A percentile compares a stretch with the other conserved stretches of the same genome.
Evolutionary conservation across 129 eudicot genomes (phyloP).

Genomic region (Ambrosia trifida): DNA sequence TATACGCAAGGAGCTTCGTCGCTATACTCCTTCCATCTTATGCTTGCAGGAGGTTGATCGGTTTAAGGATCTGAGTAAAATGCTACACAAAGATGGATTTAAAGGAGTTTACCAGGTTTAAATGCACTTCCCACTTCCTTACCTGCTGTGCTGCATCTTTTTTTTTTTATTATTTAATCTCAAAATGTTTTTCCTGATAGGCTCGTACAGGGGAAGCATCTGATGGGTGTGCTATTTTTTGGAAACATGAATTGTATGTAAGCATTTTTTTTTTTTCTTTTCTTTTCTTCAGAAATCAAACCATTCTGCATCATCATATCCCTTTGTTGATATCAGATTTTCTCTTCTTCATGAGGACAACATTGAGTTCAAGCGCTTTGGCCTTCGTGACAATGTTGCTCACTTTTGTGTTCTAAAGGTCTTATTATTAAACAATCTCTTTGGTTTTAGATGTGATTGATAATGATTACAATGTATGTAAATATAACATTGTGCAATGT

Average conservation of each 20-base stretch:
- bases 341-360: slow-evolving; percentile 62
- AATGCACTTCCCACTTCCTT: not conserved
- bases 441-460: too few relatives aligned
- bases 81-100: slow-evolving; percentile 66
- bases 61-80: slow-evolving; percentile 56
- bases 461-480: too few relatives aligned
- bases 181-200: slow-evolving; percentile 36
- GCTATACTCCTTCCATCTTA: slow-evolving; percentile 59
- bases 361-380: slow-evolving; percentile 74
- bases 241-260: slow-evolving; percentile 75
- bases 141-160: not conserved
- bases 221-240: slow-evolving; percentile 91
- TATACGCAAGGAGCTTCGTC: slow-evolving; percentile 49
- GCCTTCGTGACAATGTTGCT: slow-evolving; percentile 81
- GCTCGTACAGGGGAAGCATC: slow-evolving; percentile 81
- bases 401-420: slow-evolving; percentile 93
- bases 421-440: slow-evolving; percentile 13
- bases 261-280: slow-evolving; percentile 29
- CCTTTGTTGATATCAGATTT: slow-evolving; percentile 42
- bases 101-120: slow-evolving; percentile 78
- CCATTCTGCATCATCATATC: not conserved
- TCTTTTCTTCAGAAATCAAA: slow-evolving; percentile 2
- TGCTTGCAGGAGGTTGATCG: slow-evolving; percentile 88
- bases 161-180: too few relatives aligned
- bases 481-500: too few relatives aligned